Evolutionary conservation across 305 asterid species (phyloP).

Genomic region (Fraxinus greggii): DNA sequence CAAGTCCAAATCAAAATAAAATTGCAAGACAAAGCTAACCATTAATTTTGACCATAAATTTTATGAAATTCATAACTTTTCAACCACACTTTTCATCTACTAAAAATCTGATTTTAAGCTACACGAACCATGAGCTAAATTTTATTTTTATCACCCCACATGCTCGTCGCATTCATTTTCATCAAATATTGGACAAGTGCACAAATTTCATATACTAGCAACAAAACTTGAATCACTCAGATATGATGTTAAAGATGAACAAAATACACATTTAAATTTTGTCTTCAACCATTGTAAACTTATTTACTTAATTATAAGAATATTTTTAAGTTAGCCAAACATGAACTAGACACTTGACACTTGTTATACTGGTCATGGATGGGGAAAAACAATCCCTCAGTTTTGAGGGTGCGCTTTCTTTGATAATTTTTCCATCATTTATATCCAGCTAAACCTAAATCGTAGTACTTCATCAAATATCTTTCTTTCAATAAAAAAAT

Average conservation of each 20-base stretch:
- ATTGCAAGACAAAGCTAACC: neutral
- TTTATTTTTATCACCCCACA: neutral
- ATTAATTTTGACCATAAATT: no score
- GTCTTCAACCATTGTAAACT: neutral
- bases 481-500: neutral
- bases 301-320: neutral
- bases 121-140: neutral
- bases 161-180: neutral
- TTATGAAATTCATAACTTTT: no score
- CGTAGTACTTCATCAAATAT: no score
- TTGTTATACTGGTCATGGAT: neutral
- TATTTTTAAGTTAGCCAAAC: neutral
- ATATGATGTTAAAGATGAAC: neutral
- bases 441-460: neutral
- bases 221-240: neutral
- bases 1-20: no score
- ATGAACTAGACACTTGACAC: neutral
- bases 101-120: no score
- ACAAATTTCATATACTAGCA: neutral
- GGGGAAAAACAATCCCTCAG: neutral
- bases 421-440: neutral
- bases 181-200: neutral
- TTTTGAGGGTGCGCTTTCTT: neutral
- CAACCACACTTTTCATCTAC: neutral
- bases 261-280: no score